Base-by-base conservation (phyloP, 345 rosid species). In the Odontarrhena argentea region DNA sequence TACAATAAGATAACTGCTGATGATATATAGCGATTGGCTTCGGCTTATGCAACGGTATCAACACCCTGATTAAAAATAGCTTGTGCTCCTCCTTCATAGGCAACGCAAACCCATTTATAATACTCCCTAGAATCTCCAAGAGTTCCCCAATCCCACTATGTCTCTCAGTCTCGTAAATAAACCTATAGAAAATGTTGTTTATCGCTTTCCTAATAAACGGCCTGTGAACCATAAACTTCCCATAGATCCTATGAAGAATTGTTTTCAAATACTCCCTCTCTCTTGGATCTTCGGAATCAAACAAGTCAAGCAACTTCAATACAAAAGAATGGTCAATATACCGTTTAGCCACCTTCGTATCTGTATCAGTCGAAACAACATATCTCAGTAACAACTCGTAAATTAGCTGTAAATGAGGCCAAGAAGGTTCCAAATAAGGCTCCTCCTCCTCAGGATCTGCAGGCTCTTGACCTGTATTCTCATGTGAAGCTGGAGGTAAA, bases 21-120 rank as follows among this genome's bases (percentile, higher is more conserved):
- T 92, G 98, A 50, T 92, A 92, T 58, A 80, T 35, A 25, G 84
- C 53, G 11, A 88, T 68, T 5, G 86, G 79, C 64, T 92, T 89
- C 0, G 98, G 98, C 79, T 92, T 92, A 77, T 92, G 98, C 80
- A 92, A 74, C 7, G 98, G 98, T 72, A 92, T 81, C 80, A 92
- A 84, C 9, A 86, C 96, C 77, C 96, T 81, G 46, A 87, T 86
- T 65, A 92, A 85, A 59, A 92, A 92, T 35, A 92, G 61, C 78
- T 92, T 91, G 70, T 91, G 98, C 63, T 92, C 98, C 73, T 88
- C 94, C 61, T 92, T 92, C 98, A 92, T 92, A 3, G 98, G 98
- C 77, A 92, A 66, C 0, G 98, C 98, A 76, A 92, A 92, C 13
- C 98, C 98, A 76, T 92, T 92, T 14, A 88, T 80, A 52, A 92